Base-by-base conservation (phyloP, 2,329 filamentous ascomycete genomes). In the Beauveria pseudobassiana region DNA sequence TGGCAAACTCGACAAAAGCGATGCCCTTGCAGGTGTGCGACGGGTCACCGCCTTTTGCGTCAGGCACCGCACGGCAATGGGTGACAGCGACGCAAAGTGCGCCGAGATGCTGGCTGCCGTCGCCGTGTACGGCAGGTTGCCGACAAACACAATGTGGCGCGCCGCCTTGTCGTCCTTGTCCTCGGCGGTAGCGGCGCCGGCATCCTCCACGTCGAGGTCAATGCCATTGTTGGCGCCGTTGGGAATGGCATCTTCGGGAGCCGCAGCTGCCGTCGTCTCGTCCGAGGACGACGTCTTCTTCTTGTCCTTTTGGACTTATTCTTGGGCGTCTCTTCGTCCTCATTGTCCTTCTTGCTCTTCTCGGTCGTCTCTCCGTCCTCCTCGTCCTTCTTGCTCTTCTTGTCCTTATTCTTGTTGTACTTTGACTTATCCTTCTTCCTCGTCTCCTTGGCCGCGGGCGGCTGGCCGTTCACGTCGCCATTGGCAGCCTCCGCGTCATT, bases 1-100 rank as follows among this genome's bases (percentile, higher is more conserved):
- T 83, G 65, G 86, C 86, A 72, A 97, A 98, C 75, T 98, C 93
- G 68, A 98, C 80, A 74, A 97, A 96, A 6, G 90, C 91, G 69
- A 89, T 88, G 42, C 91, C 90, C 67, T 88, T 88, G 70, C 85
- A 88, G 66, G 86, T 84, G 22, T 51, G 67, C 60, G 78, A 80
- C 14, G 83, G 80, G 65, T 85, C 79, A 59, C 85, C 79, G 59
- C 78, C 78, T 67, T 86, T 69, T 89, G 83, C 59, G 87, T 90
- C 53, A 90, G 84, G 64, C 91, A 87, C 24, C 93, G 59, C 62
- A 76, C 74, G 28, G 73, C 71, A 18, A 71, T 61, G 26, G 74
- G 74, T 22, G 68, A 66, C 65, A 96, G 84, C 64, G 89, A 86
- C 48, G 86, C 81, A 74, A 97, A 97, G 78, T 97, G 93, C 62